Percentiles rank a stretch among this genome's conserved stretches.
Conservation (phyloP, 164 flowering plant genomes). For the Echeveria elegans region DNA sequence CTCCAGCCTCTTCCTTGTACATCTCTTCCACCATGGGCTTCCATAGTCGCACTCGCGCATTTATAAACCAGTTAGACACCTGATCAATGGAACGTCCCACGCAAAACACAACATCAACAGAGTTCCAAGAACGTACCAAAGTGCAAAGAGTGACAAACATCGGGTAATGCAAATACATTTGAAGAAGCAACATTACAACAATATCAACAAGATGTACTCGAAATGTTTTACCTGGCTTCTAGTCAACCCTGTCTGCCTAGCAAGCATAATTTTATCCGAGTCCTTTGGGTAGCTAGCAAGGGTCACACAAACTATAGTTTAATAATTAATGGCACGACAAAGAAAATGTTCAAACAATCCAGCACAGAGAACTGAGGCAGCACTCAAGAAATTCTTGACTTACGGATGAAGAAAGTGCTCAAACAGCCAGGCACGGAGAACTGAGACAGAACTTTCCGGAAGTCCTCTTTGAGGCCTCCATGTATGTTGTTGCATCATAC, state of each 20-base stretch:
- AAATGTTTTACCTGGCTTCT: constrained; percentile 75
- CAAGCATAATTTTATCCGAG: constrained; percentile 87
- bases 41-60: constrained; percentile 95
- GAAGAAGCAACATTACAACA: neutral
- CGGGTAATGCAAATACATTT: neutral
- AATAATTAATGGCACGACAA: neutral
- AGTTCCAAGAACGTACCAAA: neutral
- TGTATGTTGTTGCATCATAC: constrained; percentile 43
- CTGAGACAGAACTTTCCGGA: constrained; percentile 39
- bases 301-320: neutral
- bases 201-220: neutral
- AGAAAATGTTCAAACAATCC: neutral
- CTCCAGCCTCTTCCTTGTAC: constrained; percentile 90
- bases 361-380: neutral
- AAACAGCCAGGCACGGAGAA: constrained; percentile 48
- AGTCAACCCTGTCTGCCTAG: constrained; percentile 87
- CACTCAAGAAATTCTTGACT: constrained; percentile 2
- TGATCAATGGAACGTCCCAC: constrained; percentile 16
- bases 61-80: constrained; percentile 98
- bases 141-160: neutral
- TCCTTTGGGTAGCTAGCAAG: constrained; percentile 57
- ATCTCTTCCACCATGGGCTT: constrained; percentile 98
- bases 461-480: constrained; percentile 50
- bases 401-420: constrained; percentile 57
- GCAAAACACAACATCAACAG: neutral